A percentile compares a stretch with the other conserved stretches of the same genome.
Evolutionary conservation across 2,329 filamentous ascomycete species (phyloP).

Genomic region (Plenodomus lindquistii): DNA sequence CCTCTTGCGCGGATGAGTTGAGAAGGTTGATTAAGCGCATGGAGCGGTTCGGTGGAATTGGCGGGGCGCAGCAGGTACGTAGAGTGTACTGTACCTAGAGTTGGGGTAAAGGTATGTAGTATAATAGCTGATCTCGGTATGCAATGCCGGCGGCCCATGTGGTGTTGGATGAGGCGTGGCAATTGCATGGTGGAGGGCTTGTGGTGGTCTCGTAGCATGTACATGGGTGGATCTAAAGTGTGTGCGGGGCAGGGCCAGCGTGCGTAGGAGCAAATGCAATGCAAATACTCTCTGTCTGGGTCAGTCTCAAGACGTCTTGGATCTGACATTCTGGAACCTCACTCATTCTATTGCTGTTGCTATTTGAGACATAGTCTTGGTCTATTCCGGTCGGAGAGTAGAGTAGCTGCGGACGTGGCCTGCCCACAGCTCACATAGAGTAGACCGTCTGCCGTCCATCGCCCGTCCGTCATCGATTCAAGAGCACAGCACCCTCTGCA

Average conservation of each 20-base stretch:
- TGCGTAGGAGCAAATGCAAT: constrained; percentile 12
- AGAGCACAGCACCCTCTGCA: constrained; percentile 14
- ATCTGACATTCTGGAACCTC: constrained; percentile 1
- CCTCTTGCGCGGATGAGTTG: no score
- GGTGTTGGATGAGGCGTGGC: background rate
- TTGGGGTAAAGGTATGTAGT: background rate
- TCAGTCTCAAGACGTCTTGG: constrained; percentile 14
- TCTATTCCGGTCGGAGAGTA: no score
- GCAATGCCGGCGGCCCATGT: constrained; percentile 3
- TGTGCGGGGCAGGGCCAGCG: constrained; percentile 22
- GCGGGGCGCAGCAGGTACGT: constrained; percentile 5
- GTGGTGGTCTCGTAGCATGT: background rate
- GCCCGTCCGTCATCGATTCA: background rate
- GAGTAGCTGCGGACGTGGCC: no score
- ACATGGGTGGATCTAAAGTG: constrained; percentile 12
- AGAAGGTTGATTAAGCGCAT: background rate
- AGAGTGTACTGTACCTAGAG: background rate
- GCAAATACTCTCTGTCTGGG: constrained; percentile 20
- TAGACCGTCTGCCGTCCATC: background rate
- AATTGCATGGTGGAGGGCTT: constrained; percentile 1
- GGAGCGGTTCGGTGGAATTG: constrained; percentile 6
- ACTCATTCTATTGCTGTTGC: constrained; percentile 6
- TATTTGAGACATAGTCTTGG: no score
- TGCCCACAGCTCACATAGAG: no score
- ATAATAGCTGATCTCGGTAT: constrained; percentile 1